phyloP scores from a whole-genome alignment of 139 green algal species.

The Edaphochlamys debaryana region DNA sequence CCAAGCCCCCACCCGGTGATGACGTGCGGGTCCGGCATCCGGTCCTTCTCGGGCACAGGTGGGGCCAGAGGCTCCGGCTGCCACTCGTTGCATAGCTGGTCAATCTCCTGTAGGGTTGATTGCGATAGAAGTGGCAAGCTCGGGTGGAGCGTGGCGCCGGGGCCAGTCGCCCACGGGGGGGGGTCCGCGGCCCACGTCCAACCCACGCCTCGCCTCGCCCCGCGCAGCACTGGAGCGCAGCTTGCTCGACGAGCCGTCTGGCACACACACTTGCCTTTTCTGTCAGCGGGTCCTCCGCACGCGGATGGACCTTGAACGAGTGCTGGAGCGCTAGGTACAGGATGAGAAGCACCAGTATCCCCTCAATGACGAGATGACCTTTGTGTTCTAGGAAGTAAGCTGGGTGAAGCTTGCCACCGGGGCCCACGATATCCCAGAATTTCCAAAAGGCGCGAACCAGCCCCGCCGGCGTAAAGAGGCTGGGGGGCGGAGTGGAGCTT shows the following conservation, averaged over 20 bases:
- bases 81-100: constrained; percentile 90
- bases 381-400: constrained; percentile 84
- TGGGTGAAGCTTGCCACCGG: constrained; percentile 85
- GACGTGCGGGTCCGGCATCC: constrained; percentile 57
- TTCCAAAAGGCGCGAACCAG: constrained; percentile 40
- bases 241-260: neutral
- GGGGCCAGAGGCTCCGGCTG: constrained; percentile 83
- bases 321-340: constrained; percentile 79
- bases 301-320: constrained; percentile 60
- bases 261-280: constrained; percentile 69
- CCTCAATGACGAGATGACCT: constrained; percentile 84
- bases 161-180: no score
- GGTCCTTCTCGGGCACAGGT: constrained; percentile 44
- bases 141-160: no score
- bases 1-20: constrained; percentile 51
- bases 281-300: constrained; percentile 71
- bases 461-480: neutral
- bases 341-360: constrained; percentile 79
- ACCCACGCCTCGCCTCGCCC: no score
- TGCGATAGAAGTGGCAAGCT: no score
- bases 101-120: constrained; percentile 78
- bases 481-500: no score
- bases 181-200: no score
- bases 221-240: no score
- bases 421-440: constrained; percentile 78